Base-by-base conservation (phyloP, 345 rosid species). In the Erucastrum elatum region DNA sequence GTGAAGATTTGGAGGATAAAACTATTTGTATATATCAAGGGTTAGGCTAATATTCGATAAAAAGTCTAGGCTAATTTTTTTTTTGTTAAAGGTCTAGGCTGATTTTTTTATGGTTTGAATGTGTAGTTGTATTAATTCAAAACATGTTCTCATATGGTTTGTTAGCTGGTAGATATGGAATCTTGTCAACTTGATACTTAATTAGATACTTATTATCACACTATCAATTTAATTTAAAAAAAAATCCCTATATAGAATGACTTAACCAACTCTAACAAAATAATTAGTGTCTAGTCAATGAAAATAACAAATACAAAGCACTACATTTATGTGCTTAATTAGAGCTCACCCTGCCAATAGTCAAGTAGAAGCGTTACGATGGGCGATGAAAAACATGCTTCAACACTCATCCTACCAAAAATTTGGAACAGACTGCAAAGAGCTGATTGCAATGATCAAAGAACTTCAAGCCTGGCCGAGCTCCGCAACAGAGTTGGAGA, bases 131-230 rank as follows among this genome's bases (percentile, higher is more conserved):
- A 10, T 39, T 9, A 9, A 39, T 9, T 62, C 5, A 53, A 66
- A 31, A 17, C 35, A 2, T 72, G 58, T 8, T 62, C 58, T 73
- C 58, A 79, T 31, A 74, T 61, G 55, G 63, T 69, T 74, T 75
- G 68, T 29, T 75, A 80, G 75, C 35, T 80, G 75, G 71, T 60
- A 80, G n/a, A 56, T 74, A 27, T 37, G 25, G 62, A 68, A 74
- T 74, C 71, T 69, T 63, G 55, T 79, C 65, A 46, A 49, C 64
- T 60, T 79, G 70, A 6, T 69, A 69, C 75, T 75, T 53, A 55
- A 59, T 59, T 59, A 25, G 13, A 4, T 26, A 46, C 15, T 25
- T 59, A 59, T 30, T 75, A 63, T 69, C 9, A 63, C 37, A 41
- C 58, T 68, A 8, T 35, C 29, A 16, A 73, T 46, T 51, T 53